Percentiles rank a stretch among this genome's conserved stretches.
Evolutionary conservation across 768 basidiomycete genomes (phyloP).

Genomic region (Coprinopsis sp.): DNA sequence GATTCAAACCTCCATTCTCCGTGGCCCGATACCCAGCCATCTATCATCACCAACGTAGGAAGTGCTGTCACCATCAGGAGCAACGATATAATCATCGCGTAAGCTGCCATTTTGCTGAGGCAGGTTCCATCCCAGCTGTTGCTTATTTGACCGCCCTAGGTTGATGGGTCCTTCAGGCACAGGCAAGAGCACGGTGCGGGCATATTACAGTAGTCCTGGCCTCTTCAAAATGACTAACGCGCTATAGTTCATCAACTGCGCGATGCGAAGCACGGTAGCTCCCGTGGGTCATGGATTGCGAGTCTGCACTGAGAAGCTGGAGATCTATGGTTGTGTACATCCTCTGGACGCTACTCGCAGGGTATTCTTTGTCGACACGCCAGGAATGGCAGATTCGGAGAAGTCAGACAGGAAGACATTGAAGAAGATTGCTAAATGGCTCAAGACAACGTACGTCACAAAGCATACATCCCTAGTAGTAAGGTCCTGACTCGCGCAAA

Average conservation of each 20-base stretch:
- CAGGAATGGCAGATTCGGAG: conserved; percentile 26
- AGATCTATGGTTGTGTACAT: conserved; percentile 15
- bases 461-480: neutral
- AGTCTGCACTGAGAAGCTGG: conserved; percentile 20
- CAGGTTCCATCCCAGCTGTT: neutral
- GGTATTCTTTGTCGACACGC: conserved; percentile 27
- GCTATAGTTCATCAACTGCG: conserved; percentile 24
- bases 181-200: conserved; percentile 21
- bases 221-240: neutral
- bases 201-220: neutral
- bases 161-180: conserved; percentile 23
- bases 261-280: conserved; percentile 12
- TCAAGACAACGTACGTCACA: conserved; percentile 20
- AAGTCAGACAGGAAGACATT: conserved; percentile 20
- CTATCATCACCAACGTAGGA: too few relatives aligned
- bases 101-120: neutral
- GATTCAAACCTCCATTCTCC: too few relatives aligned
- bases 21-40: too few relatives aligned
- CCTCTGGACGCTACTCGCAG: conserved; percentile 8
- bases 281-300: conserved; percentile 17
- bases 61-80: neutral
- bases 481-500: neutral
- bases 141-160: conserved; percentile 8
- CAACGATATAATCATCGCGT: conserved; percentile 18
- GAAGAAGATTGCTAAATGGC: conserved; percentile 22